Evolutionary conservation across 768 basidiomycete genomes (phyloP), one percentile per base, ranked within the genome.

Genomic region (Coprinellus micaceus): DNA sequence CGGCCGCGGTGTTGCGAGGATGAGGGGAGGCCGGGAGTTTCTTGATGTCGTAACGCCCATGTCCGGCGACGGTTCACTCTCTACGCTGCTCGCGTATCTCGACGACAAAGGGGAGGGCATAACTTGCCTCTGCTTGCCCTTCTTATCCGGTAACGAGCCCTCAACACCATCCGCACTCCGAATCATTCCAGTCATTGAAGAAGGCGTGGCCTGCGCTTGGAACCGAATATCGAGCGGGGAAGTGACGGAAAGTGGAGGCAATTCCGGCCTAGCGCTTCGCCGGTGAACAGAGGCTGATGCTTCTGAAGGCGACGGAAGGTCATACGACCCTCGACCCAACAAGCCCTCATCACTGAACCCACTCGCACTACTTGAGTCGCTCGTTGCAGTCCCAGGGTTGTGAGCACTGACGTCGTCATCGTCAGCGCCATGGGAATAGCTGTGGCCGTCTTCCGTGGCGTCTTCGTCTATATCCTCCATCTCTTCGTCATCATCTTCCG

Each of bases 401-500:
- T 69, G 69, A 0, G 67, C 70, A 4, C 67, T 69, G 4, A 58
- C 49, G 3, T 37, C 50, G 11, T 45, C 48, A 24, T 57, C 47
- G 12, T 43, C 48, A n/a, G 47, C 56, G 33, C 33, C 33, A 33
- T 33, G 6, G 13, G 7, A 6, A 13, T 12, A 24, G 45, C 40
- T 43, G 21, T 43, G 24, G 5, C 44, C 69, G n/a, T 63, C 69
- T 2, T 74, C 75, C 2, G 71, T 71, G 9, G 64, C 67, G n/a
- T 73, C 75, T 0, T 72, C 73, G 21, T 68, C 73, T 11, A 71
- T 64, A 40, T 76, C 75, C 10, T 67, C 70, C 33, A 69, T 64
- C 13, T 63, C 63, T 4, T 66, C 73, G 2, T 68, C 70, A 29
- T 65, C 64, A n/a, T 71, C 73, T 36, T 69, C 69, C 30, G 61